Conservation (phyloP, 108 stramenopile genomes). For the Stephanodiscus minutulus region DNA sequence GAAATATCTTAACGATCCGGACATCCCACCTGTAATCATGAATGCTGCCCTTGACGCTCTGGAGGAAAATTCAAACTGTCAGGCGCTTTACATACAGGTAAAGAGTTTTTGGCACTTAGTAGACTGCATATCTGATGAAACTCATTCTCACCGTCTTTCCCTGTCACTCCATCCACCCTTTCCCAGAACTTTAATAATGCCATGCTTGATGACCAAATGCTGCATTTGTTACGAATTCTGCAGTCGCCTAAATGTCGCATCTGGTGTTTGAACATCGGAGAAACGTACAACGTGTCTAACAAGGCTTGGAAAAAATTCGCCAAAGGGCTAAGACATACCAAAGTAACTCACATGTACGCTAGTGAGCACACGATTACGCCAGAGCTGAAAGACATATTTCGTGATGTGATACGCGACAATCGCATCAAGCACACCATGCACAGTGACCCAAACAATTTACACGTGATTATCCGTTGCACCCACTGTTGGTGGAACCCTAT, state of each 20-base stretch:
- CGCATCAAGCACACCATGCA: constrained; percentile 90
- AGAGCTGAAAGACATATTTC: constrained; percentile 81
- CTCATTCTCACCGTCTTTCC: constrained; percentile 5
- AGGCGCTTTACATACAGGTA: constrained; percentile 92
- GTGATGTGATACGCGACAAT: constrained; percentile 84
- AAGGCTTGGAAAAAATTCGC: constrained; percentile 87
- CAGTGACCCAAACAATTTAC: constrained; percentile 82
- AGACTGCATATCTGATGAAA: neutral
- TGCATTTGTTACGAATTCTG: constrained; percentile 79
- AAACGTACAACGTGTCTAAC: constrained; percentile 84
- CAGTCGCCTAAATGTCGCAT: constrained; percentile 80
- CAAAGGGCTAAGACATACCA: constrained; percentile 76
- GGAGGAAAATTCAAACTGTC: constrained; percentile 88
- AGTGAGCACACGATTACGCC: constrained; percentile 90
- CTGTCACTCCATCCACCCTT: constrained; percentile 2
- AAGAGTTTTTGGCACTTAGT: constrained; percentile 20
- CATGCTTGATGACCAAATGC: constrained; percentile 86
- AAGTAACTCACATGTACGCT: constrained; percentile 94
- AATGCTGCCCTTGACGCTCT: constrained; percentile 87
- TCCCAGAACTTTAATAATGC: constrained; percentile 87
- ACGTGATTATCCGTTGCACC: constrained; percentile 88
- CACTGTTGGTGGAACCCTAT: constrained; percentile 98
- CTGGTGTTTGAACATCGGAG: constrained; percentile 94
- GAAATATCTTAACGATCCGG: constrained; percentile 84
- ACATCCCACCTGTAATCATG: constrained; percentile 79